These are phyloP conservation scores for Lophiostoma macrostomum DNA, from an alignment of 495 filamentous ascomycete species.

Conservation along the genomic window DNA sequence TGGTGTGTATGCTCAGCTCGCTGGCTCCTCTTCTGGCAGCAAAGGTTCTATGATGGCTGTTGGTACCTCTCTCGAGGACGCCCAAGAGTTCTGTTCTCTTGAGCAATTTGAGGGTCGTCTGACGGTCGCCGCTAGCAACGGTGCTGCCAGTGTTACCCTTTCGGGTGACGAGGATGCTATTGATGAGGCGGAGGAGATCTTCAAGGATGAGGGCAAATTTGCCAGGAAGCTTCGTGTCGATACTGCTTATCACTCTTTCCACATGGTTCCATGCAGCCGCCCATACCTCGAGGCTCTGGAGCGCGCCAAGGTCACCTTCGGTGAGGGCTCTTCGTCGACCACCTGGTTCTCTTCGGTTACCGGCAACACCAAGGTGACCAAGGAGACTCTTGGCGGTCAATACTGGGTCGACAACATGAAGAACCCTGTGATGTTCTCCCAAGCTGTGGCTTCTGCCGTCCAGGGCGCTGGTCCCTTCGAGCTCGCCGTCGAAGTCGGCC, in stretches of 20 bases:
- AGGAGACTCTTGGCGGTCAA: conserved; percentile 26
- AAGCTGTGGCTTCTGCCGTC: conserved; percentile 43
- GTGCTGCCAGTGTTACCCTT: conserved; percentile 6
- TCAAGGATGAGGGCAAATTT: background rate
- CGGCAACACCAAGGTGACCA: conserved; percentile 18
- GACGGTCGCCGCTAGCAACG: background rate
- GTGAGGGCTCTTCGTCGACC: background rate
- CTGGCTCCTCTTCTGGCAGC: background rate
- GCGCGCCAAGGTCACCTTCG: background rate
- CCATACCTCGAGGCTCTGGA: background rate
- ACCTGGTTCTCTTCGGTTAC: conserved; percentile 9
- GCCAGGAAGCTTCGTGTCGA: conserved; percentile 3
- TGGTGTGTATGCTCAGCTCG: conserved; percentile 5
- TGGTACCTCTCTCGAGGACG: background rate
- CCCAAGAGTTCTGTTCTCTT: background rate
- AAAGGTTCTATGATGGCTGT: conserved; percentile 17
- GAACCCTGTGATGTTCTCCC: conserved; percentile 46
- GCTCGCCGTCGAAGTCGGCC: conserved; percentile 39
- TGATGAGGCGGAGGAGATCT: background rate
- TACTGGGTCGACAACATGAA: conserved; percentile 25
- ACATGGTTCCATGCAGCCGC: background rate
- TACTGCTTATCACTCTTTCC: conserved; percentile 16
- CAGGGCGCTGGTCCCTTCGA: background rate
- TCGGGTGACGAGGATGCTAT: conserved; percentile 8
- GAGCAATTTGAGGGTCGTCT: background rate